A percentile compares a stretch with the other conserved stretches of the same genome.
These are phyloP conservation scores for Hygrophoropsis aurantiaca DNA, from an alignment of 768 basidiomycete genomes.

Conservation along the genomic window DNA sequence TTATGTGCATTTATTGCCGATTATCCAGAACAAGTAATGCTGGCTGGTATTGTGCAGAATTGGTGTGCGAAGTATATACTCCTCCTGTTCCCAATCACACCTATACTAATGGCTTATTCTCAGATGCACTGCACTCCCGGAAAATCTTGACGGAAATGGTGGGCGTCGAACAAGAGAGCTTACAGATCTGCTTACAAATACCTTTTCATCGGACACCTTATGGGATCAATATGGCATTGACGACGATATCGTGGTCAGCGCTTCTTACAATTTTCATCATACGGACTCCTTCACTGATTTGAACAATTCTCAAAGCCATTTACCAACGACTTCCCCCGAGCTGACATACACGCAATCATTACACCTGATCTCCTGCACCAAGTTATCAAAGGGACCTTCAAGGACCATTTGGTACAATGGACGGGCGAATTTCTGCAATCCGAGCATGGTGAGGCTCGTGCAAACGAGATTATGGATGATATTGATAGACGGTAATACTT, in stretches of 20 bases:
- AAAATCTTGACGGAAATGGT: no score
- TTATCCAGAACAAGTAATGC: constrained; percentile 20
- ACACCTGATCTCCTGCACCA: constrained; percentile 35
- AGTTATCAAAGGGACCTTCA: constrained; percentile 36
- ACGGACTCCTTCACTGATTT: neutral
- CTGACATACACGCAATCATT: constrained; percentile 33
- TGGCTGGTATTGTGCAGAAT: constrained; percentile 21
- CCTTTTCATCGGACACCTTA: constrained; percentile 9
- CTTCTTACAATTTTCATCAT: neutral
- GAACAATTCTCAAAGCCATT: constrained; percentile 28
- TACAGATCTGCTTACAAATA: constrained; percentile 10
- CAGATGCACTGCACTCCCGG: no score
- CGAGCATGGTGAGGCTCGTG: constrained; percentile 11
- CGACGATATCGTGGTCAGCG: constrained; percentile 19
- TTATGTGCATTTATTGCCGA: constrained; percentile 30
- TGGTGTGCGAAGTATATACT: constrained; percentile 29
- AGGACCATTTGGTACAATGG: constrained; percentile 38
- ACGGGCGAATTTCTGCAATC: constrained; percentile 23
- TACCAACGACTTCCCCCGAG: constrained; percentile 31
- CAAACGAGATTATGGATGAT: constrained; percentile 25
- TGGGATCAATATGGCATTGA: constrained; percentile 29
- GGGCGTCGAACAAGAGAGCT: constrained; percentile 3
- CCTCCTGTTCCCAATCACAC: neutral
- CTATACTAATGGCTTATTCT: no score
- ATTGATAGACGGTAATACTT: constrained; percentile 30